A percentile compares a stretch with the other conserved stretches of the same genome.
Conservation (phyloP, 371 early-diverging fungal genomes). For the Mortierella sp. region DNA sequence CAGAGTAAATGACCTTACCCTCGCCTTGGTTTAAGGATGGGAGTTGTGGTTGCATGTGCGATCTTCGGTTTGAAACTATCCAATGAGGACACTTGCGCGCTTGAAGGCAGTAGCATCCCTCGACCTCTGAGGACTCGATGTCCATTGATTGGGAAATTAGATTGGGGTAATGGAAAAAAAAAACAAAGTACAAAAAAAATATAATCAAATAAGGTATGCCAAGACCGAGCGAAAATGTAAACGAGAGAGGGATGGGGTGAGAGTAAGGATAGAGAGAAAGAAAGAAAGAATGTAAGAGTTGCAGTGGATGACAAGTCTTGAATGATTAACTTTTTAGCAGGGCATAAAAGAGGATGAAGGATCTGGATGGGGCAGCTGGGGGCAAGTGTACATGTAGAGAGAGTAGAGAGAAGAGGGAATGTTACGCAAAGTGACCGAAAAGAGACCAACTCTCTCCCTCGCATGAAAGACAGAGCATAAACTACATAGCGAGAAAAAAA, state of each 20-base stretch:
- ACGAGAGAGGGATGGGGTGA: too few relatives aligned
- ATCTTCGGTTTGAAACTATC: conserved; percentile 22
- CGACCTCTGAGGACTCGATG: conserved; percentile 16
- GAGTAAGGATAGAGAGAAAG: background rate
- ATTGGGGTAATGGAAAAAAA: background rate
- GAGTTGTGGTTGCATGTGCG: background rate
- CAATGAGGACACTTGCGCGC: conserved; percentile 41
- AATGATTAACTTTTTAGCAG: background rate
- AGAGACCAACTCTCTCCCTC: too few relatives aligned
- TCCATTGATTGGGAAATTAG: conserved; percentile 10
- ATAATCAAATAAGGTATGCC: background rate
- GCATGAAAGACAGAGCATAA: background rate
- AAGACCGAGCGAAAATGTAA: background rate
- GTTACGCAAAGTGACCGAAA: too few relatives aligned
- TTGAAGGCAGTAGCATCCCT: conserved; percentile 49
- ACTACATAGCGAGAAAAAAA: too few relatives aligned
- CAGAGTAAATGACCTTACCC: conserved; percentile 3
- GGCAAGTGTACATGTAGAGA: background rate
- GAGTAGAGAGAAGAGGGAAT: background rate
- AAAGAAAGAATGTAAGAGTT: background rate
- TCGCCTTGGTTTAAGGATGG: background rate
- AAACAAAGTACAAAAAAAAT: background rate
- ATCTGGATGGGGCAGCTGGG: background rate
- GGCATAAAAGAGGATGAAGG: background rate
- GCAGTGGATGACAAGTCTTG: background rate